These are phyloP conservation scores for Aspergillus olivimuriae DNA, from an alignment of 495 filamentous ascomycete species.

Conservation along the genomic window DNA sequence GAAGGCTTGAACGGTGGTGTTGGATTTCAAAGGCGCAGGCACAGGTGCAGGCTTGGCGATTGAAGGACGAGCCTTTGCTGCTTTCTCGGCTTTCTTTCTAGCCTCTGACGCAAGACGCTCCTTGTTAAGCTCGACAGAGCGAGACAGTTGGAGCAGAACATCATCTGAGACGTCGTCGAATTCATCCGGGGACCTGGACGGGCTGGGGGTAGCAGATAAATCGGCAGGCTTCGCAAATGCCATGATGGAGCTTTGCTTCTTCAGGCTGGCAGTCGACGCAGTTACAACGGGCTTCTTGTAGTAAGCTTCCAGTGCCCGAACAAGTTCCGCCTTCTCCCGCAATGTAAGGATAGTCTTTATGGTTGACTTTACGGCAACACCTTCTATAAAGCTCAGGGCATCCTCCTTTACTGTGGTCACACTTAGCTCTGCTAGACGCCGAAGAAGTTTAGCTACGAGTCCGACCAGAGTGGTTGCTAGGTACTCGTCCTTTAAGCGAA, in stretches of 20 bases:
- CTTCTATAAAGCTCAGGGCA: constrained; percentile 55
- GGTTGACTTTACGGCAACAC: constrained; percentile 48
- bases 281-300: constrained; percentile 49
- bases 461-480: constrained; percentile 68
- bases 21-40: constrained; percentile 30
- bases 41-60: constrained; percentile 24
- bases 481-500: constrained; percentile 76
- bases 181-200: constrained; percentile 33
- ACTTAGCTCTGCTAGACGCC: constrained; percentile 60
- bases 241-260: constrained; percentile 64
- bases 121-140: constrained; percentile 45
- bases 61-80: constrained; percentile 30
- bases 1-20: constrained; percentile 43
- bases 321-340: constrained; percentile 75
- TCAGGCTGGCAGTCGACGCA: constrained; percentile 39
- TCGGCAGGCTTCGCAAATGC: constrained; percentile 48
- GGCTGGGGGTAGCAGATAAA: constrained; percentile 26
- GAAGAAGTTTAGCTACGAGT: constrained; percentile 63
- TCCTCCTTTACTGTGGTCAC: constrained; percentile 57
- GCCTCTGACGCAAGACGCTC: constrained; percentile 31
- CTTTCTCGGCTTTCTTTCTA: constrained; percentile 28
- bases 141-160: constrained; percentile 38
- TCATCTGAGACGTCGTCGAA: constrained; percentile 40
- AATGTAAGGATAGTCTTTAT: constrained; percentile 66
- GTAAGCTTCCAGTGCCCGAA: constrained; percentile 72